A percentile compares a stretch with the other conserved stretches of the same genome.
Evolutionary conservation across 2,329 filamentous ascomycete genomes (phyloP).

Genomic region (Fusarium hainanense): DNA sequence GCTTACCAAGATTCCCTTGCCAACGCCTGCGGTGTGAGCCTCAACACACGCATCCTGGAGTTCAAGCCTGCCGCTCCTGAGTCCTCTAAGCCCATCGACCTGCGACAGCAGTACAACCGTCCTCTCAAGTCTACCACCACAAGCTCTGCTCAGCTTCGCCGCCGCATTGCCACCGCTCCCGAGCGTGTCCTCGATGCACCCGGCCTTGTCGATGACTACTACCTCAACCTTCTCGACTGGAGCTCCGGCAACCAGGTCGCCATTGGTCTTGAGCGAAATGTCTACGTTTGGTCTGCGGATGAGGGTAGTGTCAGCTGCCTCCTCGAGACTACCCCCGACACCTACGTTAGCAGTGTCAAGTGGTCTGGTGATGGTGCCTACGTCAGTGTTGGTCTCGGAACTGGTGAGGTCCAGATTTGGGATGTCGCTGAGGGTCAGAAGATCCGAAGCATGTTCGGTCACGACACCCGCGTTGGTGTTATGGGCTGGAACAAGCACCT

Average conservation of each 20-base stretch:
- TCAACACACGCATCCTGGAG: slow-evolving; percentile 94
- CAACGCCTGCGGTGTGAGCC: slow-evolving; percentile 88
- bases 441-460: slow-evolving; percentile 98
- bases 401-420: slow-evolving; percentile 99
- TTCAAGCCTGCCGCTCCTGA: slow-evolving; percentile 99
- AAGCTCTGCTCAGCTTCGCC: slow-evolving; percentile 85
- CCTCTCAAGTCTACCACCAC: slow-evolving; percentile 83
- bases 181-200: slow-evolving; percentile 97
- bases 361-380: slow-evolving; percentile 98
- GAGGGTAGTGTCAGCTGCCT: slow-evolving; percentile 89
- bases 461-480: slow-evolving; percentile 94
- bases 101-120: slow-evolving; percentile 97
- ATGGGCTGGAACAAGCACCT: slow-evolving; percentile 99
- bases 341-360: slow-evolving; percentile 97
- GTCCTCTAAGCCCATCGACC: slow-evolving; percentile 97
- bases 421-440: slow-evolving; percentile 95
- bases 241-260: slow-evolving; percentile 97
- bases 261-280: slow-evolving; percentile 94
- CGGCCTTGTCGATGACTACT: slow-evolving; percentile 97
- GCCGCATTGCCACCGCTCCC: slow-evolving; percentile 91
- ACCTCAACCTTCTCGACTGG: slow-evolving; percentile 98
- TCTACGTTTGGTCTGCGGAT: slow-evolving; percentile 99
- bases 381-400: slow-evolving; percentile 92
- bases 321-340: slow-evolving; percentile 87
- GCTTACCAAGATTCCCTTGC: slow-evolving; percentile 94